A percentile compares a stretch with the other conserved stretches of the same genome.
These are phyloP conservation scores for Aureobasidium sp. DNA, from an alignment of 2,329 filamentous ascomycete species.

Conservation along the genomic window DNA sequence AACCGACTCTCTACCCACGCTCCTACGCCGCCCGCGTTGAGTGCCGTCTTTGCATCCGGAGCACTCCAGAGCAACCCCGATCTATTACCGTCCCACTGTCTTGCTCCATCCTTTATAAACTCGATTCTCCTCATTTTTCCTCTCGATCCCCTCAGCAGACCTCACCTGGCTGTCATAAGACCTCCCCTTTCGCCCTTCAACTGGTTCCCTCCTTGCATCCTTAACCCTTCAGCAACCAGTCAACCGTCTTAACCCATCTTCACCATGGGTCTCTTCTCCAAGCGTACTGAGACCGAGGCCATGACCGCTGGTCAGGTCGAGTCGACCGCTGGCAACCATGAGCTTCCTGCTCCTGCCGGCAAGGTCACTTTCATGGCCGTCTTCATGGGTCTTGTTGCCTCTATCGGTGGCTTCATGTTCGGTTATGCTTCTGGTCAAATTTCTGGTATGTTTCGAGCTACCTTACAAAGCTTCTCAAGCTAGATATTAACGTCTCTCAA, in stretches of 20 bases:
- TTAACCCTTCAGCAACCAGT: not conserved
- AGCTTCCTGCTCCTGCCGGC: slow-evolving; percentile 17
- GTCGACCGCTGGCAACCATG: slow-evolving; percentile 21
- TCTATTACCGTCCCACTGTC: slow-evolving; percentile 10
- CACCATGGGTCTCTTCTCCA: slow-evolving; percentile 27
- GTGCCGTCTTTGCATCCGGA: slow-evolving; percentile 13
- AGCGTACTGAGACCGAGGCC: slow-evolving; percentile 27
- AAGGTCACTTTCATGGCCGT: slow-evolving; percentile 32
- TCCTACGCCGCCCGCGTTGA: slow-evolving; percentile 1
- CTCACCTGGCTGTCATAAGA: slow-evolving; percentile 13
- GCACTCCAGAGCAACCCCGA: slow-evolving; percentile 16
- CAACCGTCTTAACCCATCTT: not conserved
- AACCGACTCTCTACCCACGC: slow-evolving; percentile 4
- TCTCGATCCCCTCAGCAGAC: slow-evolving; percentile 7
- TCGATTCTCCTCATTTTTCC: slow-evolving; percentile 6
- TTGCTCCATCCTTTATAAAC: slow-evolving; percentile 7
- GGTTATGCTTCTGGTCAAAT: slow-evolving; percentile 59
- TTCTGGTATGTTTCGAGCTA: slow-evolving; percentile 31
- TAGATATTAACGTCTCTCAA: slow-evolving; percentile 13
- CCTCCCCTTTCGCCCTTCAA: not conserved
- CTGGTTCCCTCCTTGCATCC: slow-evolving; percentile 6
- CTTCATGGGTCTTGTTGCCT: slow-evolving; percentile 51
- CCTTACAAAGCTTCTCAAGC: slow-evolving; percentile 37
- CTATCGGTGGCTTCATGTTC: slow-evolving; percentile 56
- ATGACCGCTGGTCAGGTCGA: slow-evolving; percentile 26